A percentile compares a stretch with the other conserved stretches of the same genome.
These are phyloP conservation scores for Pistacia vera DNA, from an alignment of 345 rosid species.

Conservation along the genomic window DNA sequence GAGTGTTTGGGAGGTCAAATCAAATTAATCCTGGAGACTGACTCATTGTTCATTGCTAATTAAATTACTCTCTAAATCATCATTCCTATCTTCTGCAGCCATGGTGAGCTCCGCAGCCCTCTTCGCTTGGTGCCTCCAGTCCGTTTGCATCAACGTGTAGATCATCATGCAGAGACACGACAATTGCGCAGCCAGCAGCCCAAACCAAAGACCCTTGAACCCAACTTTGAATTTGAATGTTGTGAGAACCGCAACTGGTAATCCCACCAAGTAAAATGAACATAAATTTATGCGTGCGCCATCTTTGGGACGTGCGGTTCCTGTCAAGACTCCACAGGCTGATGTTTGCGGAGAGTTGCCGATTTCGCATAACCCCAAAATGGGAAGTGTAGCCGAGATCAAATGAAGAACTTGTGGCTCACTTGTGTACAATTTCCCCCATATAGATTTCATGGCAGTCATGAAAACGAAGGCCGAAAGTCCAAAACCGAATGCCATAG, in stretches of 20 bases:
- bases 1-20: neutral
- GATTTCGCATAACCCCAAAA: constrained; percentile 75
- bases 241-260: constrained; percentile 62
- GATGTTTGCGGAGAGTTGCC: constrained; percentile 94
- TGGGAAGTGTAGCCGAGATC: constrained; percentile 65
- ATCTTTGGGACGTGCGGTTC: constrained; percentile 80
- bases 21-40: constrained; percentile 8
- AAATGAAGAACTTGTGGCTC: constrained; percentile 65
- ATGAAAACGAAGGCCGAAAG: constrained; percentile 52
- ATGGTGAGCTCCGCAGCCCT: constrained; percentile 75
- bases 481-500: constrained; percentile 60
- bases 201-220: constrained; percentile 72
- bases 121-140: constrained; percentile 83
- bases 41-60: constrained; percentile 29
- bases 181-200: constrained; percentile 69
- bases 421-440: constrained; percentile 79
- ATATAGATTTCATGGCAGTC: constrained; percentile 48
- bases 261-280: constrained; percentile 74
- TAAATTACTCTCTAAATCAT: constrained; percentile 51
- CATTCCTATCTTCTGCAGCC: constrained; percentile 38
- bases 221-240: constrained; percentile 67
- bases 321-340: constrained; percentile 79
- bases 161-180: constrained; percentile 72
- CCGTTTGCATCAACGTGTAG: constrained; percentile 65
- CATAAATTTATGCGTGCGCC: constrained; percentile 82